A percentile compares a stretch with the other conserved stretches of the same genome.
Conservation (phyloP, 1,139 yeast genomes). For the Debaryomyces sp. region DNA sequence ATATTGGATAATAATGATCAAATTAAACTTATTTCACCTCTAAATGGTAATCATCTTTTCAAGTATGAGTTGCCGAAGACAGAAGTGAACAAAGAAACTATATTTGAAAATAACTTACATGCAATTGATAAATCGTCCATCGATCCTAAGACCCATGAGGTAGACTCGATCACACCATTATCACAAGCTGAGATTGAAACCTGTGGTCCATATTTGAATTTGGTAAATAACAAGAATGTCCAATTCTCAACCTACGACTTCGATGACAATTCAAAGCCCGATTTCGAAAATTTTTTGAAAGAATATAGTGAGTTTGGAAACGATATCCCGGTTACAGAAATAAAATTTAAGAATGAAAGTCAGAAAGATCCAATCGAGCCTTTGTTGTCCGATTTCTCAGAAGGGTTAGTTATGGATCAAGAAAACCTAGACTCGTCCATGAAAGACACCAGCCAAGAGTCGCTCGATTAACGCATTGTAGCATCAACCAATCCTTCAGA, state of each 20-base stretch:
- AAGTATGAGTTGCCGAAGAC: conserved; percentile 47
- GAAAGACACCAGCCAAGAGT: neutral
- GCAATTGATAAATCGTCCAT: conserved; percentile 8
- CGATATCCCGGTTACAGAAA: conserved; percentile 14
- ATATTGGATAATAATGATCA: conserved; percentile 38
- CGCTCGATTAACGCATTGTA: neutral
- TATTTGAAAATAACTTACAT: conserved; percentile 4
- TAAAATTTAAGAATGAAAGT: conserved; percentile 11
- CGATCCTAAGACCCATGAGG: conserved; percentile 14
- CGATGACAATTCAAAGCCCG: conserved; percentile 12
- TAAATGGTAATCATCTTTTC: conserved; percentile 46
- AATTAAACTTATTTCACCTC: conserved; percentile 44
- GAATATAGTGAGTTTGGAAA: conserved; percentile 19
- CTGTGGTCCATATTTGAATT: conserved; percentile 55
- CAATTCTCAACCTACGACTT: conserved; percentile 34
- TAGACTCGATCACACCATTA: conserved; percentile 36
- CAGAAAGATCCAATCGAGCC: neutral
- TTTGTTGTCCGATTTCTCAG: conserved; percentile 1
- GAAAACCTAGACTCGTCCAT: neutral
- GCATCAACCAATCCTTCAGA: neutral
- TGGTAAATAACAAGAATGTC: conserved; percentile 45
- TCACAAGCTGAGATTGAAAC: conserved; percentile 70
- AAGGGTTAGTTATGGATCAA: conserved; percentile 11
- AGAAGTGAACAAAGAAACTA: conserved; percentile 14
- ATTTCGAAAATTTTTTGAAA: conserved; percentile 13